Percentiles rank a stretch among this genome's conserved stretches.
phyloP scores from a whole-genome alignment of 148 eudicot species.

The Amaranthus cruentus region DNA sequence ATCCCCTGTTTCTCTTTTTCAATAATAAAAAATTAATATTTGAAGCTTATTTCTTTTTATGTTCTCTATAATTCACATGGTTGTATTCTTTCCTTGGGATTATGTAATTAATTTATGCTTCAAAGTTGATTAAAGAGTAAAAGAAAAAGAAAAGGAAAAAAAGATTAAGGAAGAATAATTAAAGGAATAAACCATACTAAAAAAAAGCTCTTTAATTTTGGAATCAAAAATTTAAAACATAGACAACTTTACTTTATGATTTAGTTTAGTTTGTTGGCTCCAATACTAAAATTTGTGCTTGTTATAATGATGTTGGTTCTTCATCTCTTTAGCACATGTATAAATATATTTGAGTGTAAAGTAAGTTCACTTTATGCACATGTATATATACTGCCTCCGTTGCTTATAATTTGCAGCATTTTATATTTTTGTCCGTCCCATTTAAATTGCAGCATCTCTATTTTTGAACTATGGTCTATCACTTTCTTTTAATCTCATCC shows the following conservation, averaged over 20 bases:
- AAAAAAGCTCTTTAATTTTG: neutral
- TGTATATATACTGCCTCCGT: neutral
- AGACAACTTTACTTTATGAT: neutral
- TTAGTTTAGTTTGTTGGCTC: neutral
- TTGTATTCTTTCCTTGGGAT: constrained; percentile 23
- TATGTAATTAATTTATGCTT: neutral
- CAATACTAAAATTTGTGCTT: neutral
- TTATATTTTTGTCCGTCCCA: too few relatives aligned
- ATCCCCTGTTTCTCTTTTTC: constrained; percentile 3
- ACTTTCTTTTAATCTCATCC: too few relatives aligned
- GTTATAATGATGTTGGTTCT: neutral
- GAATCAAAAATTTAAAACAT: constrained; percentile 7
- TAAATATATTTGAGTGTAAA: constrained; percentile 13
- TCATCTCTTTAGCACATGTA: constrained; percentile 6
- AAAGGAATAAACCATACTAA: constrained; percentile 3
- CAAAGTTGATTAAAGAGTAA: neutral
- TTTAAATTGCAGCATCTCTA: too few relatives aligned
- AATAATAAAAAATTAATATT: neutral
- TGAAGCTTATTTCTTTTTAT: neutral
- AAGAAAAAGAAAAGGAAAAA: neutral
- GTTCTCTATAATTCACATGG: constrained; percentile 16
- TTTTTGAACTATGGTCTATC: too few relatives aligned
- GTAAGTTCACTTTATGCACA: constrained; percentile 20
- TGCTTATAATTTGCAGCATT: too few relatives aligned
- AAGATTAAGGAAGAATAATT: neutral